Evolutionary conservation across 2,329 filamentous ascomycete genomes (phyloP).

Genomic region (Aspergillus tubingensis): DNA sequence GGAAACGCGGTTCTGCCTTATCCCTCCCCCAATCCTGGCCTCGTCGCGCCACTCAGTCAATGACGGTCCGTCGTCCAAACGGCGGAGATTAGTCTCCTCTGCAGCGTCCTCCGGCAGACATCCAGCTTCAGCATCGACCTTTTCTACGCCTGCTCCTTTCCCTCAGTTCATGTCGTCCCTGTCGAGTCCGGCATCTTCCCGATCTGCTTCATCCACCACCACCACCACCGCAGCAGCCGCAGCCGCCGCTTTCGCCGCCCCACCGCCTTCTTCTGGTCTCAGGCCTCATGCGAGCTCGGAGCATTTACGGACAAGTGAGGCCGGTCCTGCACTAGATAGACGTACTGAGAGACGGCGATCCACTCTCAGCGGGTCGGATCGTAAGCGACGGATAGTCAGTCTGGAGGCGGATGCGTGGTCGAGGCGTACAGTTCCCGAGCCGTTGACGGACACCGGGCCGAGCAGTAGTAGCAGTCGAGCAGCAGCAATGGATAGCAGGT

Average conservation of each 20-base stretch:
- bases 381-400: conserved; percentile 47
- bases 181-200: conserved; percentile 23
- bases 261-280: conserved; percentile 10
- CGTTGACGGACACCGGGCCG: conserved; percentile 18
- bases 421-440: conserved; percentile 16
- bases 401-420: conserved; percentile 31
- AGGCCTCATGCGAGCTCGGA: conserved; percentile 21
- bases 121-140: conserved; percentile 7
- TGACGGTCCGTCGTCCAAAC: conserved; percentile 34
- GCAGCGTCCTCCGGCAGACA: conserved; percentile 19
- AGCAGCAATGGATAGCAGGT: conserved; percentile 26
- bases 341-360: conserved; percentile 24
- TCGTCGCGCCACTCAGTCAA: conserved; percentile 31
- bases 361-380: conserved; percentile 33
- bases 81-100: conserved; percentile 39
- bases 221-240: not conserved
- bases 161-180: conserved; percentile 28
- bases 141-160: not conserved
- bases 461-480: conserved; percentile 16
- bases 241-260: conserved; percentile 13
- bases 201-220: conserved; percentile 18
- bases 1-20: not conserved
- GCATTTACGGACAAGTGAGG: conserved; percentile 16
- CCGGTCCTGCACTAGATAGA: conserved; percentile 20
- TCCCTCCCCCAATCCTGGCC: conserved; percentile 22